A percentile compares a stretch with the other conserved stretches of the same genome.
phyloP scores from a whole-genome alignment of 495 filamentous ascomycete species.

The Daldinia loculata region DNA sequence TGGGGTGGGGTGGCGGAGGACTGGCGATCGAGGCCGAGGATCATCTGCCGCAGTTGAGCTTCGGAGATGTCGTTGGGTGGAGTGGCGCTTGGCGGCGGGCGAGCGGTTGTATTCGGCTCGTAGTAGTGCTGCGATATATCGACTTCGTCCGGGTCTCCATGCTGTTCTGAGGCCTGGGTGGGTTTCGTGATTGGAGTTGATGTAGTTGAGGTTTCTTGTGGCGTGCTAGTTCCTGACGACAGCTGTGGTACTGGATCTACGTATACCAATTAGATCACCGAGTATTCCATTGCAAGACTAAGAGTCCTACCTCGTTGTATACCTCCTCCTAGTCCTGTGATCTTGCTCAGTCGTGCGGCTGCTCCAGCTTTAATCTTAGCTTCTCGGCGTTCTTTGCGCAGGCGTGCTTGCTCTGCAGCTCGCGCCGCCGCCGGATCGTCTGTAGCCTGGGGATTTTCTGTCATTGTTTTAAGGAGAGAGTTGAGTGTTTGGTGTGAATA shows the following conservation, averaged over 20 bases:
- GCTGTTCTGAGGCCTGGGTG: constrained; percentile 37
- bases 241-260: constrained; percentile 19
- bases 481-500: neutral
- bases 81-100: constrained; percentile 43
- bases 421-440: constrained; percentile 65
- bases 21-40: constrained; percentile 48
- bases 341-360: constrained; percentile 79
- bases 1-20: constrained; percentile 27
- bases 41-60: constrained; percentile 56
- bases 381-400: constrained; percentile 88
- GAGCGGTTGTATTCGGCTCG: constrained; percentile 53
- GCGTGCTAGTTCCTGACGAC: constrained; percentile 19
- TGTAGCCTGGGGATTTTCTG: constrained; percentile 32
- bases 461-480: constrained; percentile 30
- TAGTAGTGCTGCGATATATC: constrained; percentile 73
- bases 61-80: constrained; percentile 46
- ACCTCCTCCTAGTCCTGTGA: constrained; percentile 79
- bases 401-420: constrained; percentile 77
- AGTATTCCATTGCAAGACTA: neutral
- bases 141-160: constrained; percentile 75
- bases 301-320: constrained; percentile 56
- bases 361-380: constrained; percentile 89
- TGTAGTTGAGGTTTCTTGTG: constrained; percentile 19
- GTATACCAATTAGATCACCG: neutral
- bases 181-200: constrained; percentile 27